Base-by-base conservation (phyloP, 306 rosid genomes). In the Macrotyloma uniflorum region DNA sequence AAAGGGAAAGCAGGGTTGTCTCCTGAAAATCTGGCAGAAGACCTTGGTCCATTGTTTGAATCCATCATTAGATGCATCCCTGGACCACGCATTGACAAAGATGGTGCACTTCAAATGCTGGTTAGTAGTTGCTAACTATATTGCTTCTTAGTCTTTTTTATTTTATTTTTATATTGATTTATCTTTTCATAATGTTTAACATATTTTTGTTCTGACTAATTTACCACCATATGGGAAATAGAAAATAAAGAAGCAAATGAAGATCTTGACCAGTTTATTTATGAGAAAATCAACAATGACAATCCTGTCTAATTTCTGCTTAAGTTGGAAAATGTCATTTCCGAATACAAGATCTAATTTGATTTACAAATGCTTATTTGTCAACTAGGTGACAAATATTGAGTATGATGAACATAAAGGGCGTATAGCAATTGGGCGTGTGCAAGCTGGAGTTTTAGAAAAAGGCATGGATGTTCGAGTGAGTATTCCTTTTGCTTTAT, bases 341-440 rank as follows among this genome's bases (percentile, higher is more conserved):
- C 75, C 9, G 16, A 43, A 32, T 75, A 19, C 58, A 82, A 72
- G 38, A 81, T 68, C 6, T 75, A 35, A 16, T 43, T 59, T 65
- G 58, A 24, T 30, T 47, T 45, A 16, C 88, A 45, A 66, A 40
- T 64, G 55, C 71, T 24, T 49, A 26, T 85, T 32, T 61, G 24
- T 82, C 57, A 55, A 85, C 79, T 59, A 95, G 98, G 95, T 72
- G 72, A 92, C 98, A 72, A 95, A 86, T 85, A 91, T 89, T 2
- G 98, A 95, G 83, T 95, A 88, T 75, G 98, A 95, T 83, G 98
- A 91, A 81, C 98, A 95, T 84, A 95, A 95, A 83, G 98, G 98
- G 47, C 91, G 98, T 26, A 95, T 95, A 75, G 98, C 98, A 79
- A 95, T 95, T 84, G 98, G 98, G 76, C 98, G 98, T 72, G 86